Conservation (phyloP, 1,284 basidiomycete species). For the Mycena sp. region DNA sequence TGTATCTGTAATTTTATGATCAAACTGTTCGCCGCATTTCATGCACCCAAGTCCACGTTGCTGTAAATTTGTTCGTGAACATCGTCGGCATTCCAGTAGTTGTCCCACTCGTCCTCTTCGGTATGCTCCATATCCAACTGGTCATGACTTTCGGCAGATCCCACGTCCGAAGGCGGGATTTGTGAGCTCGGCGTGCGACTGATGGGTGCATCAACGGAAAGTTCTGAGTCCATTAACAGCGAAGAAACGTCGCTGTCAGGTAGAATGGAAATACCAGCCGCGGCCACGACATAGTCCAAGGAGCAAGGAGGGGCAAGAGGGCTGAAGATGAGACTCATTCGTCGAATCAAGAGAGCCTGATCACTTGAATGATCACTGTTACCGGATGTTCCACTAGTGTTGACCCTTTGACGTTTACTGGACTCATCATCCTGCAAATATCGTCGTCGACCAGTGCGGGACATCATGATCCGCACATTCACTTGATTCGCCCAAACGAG, state of each 20-base stretch:
- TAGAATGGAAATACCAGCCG: constrained; percentile 60
- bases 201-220: not conserved
- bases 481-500: constrained; percentile 93
- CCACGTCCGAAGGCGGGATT: constrained; percentile 51
- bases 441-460: constrained; percentile 75
- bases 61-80: constrained; percentile 45
- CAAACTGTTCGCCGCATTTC: not conserved
- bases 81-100: constrained; percentile 52
- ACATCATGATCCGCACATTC: constrained; percentile 85
- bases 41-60: not conserved
- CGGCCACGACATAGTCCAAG: constrained; percentile 78
- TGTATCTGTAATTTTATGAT: too few species aligned
- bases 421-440: constrained; percentile 53
- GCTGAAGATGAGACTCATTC: constrained; percentile 80
- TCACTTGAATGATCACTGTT: constrained; percentile 36
- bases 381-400: not conserved
- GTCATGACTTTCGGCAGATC: constrained; percentile 40
- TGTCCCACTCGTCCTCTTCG: constrained; percentile 54
- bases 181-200: constrained; percentile 28
- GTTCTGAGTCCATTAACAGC: not conserved
- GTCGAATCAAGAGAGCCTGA: constrained; percentile 61
- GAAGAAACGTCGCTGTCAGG: constrained; percentile 34
- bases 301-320: constrained; percentile 65
- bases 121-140: constrained; percentile 21
- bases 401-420: constrained; percentile 38